Conservation (phyloP, 1,139 yeast genomes). For the Geotrichum carabidarum region DNA sequence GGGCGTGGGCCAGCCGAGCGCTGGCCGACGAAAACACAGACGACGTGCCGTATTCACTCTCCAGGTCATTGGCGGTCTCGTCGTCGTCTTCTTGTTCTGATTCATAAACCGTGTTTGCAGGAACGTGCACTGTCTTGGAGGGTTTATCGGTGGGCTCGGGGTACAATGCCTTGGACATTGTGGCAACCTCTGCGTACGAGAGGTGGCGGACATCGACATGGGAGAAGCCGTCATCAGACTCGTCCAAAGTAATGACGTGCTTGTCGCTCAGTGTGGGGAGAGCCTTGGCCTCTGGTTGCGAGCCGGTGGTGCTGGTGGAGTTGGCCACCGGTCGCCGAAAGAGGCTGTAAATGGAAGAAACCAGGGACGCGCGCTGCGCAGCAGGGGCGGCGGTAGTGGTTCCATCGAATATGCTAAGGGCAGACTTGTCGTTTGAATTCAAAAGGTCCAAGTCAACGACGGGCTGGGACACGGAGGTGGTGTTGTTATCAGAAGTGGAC, state of each 20-base stretch:
- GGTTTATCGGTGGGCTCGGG: conserved; percentile 4
- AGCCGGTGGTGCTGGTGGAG: background rate
- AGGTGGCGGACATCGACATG: conserved; percentile 44
- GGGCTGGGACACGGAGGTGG: conserved; percentile 1
- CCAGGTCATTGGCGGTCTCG: background rate
- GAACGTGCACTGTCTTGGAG: background rate
- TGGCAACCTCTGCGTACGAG: conserved; percentile 52
- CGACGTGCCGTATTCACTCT: background rate
- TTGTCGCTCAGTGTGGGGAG: conserved; percentile 6
- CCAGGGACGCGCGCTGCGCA: background rate
- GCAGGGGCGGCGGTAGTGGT: background rate
- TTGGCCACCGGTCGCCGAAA: background rate
- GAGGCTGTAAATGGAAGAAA: background rate
- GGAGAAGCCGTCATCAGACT: conserved; percentile 41
- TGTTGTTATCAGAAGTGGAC: background rate
- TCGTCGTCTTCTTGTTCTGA: background rate
- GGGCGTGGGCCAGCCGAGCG: background rate
- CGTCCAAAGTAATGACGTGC: conserved; percentile 19
- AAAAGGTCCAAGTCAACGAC: conserved; percentile 6
- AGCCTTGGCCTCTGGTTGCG: background rate
- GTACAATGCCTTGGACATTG: conserved; percentile 20
- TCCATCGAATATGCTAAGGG: conserved; percentile 4
- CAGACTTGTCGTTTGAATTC: conserved; percentile 7
- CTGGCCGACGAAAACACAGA: background rate
- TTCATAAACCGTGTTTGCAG: background rate